phyloP scores from a whole-genome alignment of 129 eudicot genomes.

The Flaveria ramosissima region DNA sequence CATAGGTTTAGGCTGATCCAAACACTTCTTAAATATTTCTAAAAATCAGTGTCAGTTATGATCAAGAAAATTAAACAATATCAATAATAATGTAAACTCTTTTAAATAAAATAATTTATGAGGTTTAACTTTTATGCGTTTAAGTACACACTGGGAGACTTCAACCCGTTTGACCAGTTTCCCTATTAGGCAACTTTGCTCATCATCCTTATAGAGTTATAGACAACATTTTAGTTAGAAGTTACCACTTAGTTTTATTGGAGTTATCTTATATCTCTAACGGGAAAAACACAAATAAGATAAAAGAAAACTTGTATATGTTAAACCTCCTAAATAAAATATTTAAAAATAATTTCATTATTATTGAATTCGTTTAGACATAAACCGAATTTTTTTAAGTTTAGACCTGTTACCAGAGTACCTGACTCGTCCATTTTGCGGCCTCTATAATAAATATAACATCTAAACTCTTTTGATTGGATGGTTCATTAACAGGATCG shows the following conservation, averaged over 20 bases:
- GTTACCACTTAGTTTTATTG: background rate
- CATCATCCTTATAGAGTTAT: background rate
- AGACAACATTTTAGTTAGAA: background rate
- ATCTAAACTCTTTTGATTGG: slow-evolving; percentile 10
- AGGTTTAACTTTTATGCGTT: background rate
- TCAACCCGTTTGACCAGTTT: background rate
- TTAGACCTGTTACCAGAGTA: background rate
- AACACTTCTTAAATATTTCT: background rate
- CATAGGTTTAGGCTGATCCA: background rate
- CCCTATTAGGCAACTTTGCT: background rate
- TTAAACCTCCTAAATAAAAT: background rate
- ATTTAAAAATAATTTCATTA: background rate
- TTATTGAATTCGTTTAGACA: background rate
- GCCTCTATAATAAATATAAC: background rate
- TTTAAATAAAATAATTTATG: background rate
- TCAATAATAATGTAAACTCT: background rate
- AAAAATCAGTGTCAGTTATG: background rate
- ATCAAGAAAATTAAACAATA: no score
- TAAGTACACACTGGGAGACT: background rate
- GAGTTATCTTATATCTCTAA: background rate
- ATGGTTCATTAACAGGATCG: slow-evolving; percentile 54
- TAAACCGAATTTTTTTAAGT: background rate
- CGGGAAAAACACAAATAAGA: background rate
- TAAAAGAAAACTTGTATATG: background rate
- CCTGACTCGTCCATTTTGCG: background rate